Base-by-base conservation (phyloP, 139 green algal genomes). In the Chlamydomonas incerta region DNA sequence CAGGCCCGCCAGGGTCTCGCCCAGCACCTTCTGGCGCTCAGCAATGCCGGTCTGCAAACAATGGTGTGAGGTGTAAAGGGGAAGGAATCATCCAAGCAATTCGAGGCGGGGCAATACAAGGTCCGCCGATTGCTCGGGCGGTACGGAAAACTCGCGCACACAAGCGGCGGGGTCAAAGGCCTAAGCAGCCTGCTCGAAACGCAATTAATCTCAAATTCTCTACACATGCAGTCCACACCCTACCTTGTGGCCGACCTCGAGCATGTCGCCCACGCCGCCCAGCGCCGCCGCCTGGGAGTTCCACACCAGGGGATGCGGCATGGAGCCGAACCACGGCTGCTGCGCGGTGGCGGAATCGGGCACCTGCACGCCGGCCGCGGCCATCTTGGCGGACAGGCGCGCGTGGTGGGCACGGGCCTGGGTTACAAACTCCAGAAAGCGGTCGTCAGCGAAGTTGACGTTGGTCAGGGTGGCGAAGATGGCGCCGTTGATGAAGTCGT, bases 381-480 rank as follows among this genome's bases (percentile, higher is more conserved):
- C 28, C 46, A 91, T 62, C 76, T 90, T 71, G 15, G 71, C 87
- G 1, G 55, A 34, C 52, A 82, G 71, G 28, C 33, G 11, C 1
- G 35, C 50, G 81, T 83, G 63, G 52, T 76, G 69, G 6, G 18
- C 29, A 11, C 81, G 81, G 21, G 1, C 33, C 24, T 77, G 55
- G 33, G n/a, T 66, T 14, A 88, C 79, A 35, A 87, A 89, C 79
- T 88, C 75, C 28, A 90, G 10, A 34, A 95, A 94, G 79, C 89
- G 87, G 0, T 66, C 63, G 8, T 84, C 77, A 57, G 92, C 88
- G 68, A 95, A 95, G 89, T 95, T 96, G 79, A 96, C 90, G 72
- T 96, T 97, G 74, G 93, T 97, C 15, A 96, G 87, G 10, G 92
- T 94, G 23, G 86, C 80, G 73, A 96, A 96, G 46, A 92, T 93